Percentiles rank a stretch among this genome's conserved stretches.
phyloP scores from a whole-genome alignment of 2,329 filamentous ascomycete genomes.

The Pseudogymnoascus sp. region DNA sequence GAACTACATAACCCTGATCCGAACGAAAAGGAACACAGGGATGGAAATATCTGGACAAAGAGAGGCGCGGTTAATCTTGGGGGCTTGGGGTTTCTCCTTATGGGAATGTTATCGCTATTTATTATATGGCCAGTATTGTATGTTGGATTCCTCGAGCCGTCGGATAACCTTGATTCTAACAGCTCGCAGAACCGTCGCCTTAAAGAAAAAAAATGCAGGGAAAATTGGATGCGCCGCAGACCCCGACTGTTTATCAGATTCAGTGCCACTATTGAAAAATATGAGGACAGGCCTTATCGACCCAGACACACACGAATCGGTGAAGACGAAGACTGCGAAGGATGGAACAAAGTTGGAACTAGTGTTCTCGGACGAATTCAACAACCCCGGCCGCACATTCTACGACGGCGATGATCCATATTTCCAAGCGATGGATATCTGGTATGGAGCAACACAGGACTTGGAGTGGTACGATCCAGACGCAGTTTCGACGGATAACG shows the following conservation, averaged over 20 bases:
- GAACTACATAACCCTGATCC: conserved; percentile 65
- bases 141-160: conserved; percentile 23
- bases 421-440: conserved; percentile 61
- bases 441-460: conserved; percentile 66
- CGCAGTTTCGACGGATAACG: conserved; percentile 54
- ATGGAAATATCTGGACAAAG: conserved; percentile 58
- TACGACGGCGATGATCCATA: conserved; percentile 65
- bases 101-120: conserved; percentile 58
- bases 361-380: conserved; percentile 70
- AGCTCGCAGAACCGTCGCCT: conserved; percentile 47
- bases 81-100: conserved; percentile 50
- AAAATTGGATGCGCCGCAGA: conserved; percentile 31
- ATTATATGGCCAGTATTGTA: conserved; percentile 65
- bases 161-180: conserved; percentile 20
- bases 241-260: conserved; percentile 32
- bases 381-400: conserved; percentile 58
- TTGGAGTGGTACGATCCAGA: conserved; percentile 67
- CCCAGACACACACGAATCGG: conserved; percentile 56
- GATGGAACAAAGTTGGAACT: conserved; percentile 57
- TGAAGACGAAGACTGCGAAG: conserved; percentile 45
- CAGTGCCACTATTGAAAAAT: conserved; percentile 47
- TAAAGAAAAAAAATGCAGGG: conserved; percentile 28
- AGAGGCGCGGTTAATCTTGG: conserved; percentile 60
- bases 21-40: conserved; percentile 51
- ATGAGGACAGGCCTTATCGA: conserved; percentile 56